Base-by-base conservation (phyloP, 257 asterid genomes). In the Rhazya stricta region DNA sequence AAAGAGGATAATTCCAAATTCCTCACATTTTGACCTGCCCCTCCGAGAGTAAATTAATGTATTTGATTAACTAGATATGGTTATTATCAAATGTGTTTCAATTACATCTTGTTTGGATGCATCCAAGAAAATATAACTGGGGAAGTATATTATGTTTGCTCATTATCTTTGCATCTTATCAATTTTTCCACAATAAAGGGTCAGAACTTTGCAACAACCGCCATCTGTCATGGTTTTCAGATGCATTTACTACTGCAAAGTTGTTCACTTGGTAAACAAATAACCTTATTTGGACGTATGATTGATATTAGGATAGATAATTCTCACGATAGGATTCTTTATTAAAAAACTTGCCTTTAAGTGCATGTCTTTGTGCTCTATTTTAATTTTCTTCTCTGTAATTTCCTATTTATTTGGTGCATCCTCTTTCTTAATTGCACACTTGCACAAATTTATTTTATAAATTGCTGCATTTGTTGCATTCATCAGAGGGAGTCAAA, bases 401-500 rank as follows among this genome's bases (percentile, higher is more conserved):
- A 32, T 12, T 74, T 34, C 30, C 39, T 51, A 6, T 57, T 57
- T 3, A 19, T 34, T 8, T 65, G 8, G 6, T 18, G 6, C 46
- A 65, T 65, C 45, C 10, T 45, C 73, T 43, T 43, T 29, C 39
- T 42, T 41, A 25, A n/a, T 36, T 69, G 18, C 73, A 43, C 19
- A 36, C n/a, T n/a, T 65, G 27, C 43, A 62, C 1, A 30, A 39
- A 45, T 41, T 46, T 70, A 30, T 46, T 46, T 27, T 73, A 65
- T 71, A 46, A 78, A 67, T 73, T 76, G 27, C 50, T 57, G 21
- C 23, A 63, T 25, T 37, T 54, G 69, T 78, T 39, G 19, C 65
- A 69, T 54, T 71, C 70, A 70, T 80, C 89, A 95, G 99, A 89
- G 97, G 90, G 97, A 95, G 81, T 84, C 87, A 39, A 87, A 85